Evolutionary conservation across 805 yeast genomes (phyloP), one percentile per base, ranked within the genome.

Genomic region (Kuraishia capsulata): DNA sequence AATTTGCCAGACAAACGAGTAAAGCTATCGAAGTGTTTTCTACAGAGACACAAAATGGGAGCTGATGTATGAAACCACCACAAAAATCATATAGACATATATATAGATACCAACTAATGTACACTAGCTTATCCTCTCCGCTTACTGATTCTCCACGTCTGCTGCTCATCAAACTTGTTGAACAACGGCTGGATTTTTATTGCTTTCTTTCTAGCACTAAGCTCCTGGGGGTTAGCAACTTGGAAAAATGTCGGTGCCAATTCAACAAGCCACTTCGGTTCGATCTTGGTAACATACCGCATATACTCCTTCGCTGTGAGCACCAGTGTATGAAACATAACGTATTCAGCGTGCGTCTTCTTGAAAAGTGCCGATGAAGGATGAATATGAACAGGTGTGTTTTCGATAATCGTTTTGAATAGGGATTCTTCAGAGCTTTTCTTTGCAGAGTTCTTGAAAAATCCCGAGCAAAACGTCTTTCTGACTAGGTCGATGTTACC

Each of bases 231-330:
- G 49, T 77, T 83, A 1, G 78, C 71, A 14, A 67, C 70, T 51
- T 75, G 75, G 67, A 81, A 90, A 57, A 80, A 87, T 33, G 73
- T 76, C 3, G 89, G 86, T 5, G 89, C 87, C 35, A 58, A 58
- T 56, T 81, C 73, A 35, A 76, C 61, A 24, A 90, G 62, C 96
- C 96, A 85, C 44, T 67, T 69, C 0, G 95, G 84, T 37, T 87
- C 88, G 26, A 92, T 76, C n/a, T 73, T 71, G 14, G 89, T 82
- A 21, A 82, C 79, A 48, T 87, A 87, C 40, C 92, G 83, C 96
- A 90, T 87, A 52, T 84, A 92, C 65, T 90, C 97, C 52, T 79
- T 78, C 13, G 83, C 73, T 0, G 98, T 90, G 46, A 87, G 67
- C 23, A 88, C 73, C 38, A 88, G 67, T 24, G 88, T 83, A 51